These are phyloP conservation scores for Rubia balearica DNA, from an alignment of 305 asterid genomes.

Conservation along the genomic window DNA sequence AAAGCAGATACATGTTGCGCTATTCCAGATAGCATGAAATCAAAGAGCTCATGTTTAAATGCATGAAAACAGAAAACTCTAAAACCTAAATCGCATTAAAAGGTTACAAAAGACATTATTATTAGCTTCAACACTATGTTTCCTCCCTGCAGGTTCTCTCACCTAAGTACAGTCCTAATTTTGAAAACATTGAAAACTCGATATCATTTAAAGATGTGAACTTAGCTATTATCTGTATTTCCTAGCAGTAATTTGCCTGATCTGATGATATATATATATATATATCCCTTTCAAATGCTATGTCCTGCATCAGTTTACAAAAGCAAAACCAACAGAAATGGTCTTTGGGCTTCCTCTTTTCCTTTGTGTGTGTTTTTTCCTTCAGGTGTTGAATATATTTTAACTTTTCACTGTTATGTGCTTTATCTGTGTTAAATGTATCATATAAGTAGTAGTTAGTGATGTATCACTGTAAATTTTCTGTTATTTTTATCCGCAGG, in stretches of 20 bases:
- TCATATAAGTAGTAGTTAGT: not conserved
- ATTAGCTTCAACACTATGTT: not conserved
- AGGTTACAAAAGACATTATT: not conserved
- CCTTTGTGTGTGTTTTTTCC: not conserved
- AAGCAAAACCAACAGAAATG: not conserved
- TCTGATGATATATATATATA: not conserved
- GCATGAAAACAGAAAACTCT: not conserved
- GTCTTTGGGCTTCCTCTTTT: not conserved
- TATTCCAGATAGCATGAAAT: too few species aligned
- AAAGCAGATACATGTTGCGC: not conserved
- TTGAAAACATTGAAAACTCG: not conserved
- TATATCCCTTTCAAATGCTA: not conserved
- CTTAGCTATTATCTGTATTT: not conserved
- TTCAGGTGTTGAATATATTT: conserved; percentile 5
- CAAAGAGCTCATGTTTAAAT: not conserved
- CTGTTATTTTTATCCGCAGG: conserved; percentile 44
- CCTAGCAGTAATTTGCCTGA: not conserved
- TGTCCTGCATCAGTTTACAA: not conserved
- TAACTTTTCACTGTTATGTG: not conserved
- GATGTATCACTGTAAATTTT: not conserved
- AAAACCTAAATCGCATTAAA: not conserved
- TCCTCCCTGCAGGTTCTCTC: not conserved
- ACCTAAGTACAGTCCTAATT: not conserved
- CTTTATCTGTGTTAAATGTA: not conserved
- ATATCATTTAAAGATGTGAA: conserved; percentile 1